Conservation (phyloP, 2,329 filamentous ascomycete genomes). For the Phialocephala sp. region DNA sequence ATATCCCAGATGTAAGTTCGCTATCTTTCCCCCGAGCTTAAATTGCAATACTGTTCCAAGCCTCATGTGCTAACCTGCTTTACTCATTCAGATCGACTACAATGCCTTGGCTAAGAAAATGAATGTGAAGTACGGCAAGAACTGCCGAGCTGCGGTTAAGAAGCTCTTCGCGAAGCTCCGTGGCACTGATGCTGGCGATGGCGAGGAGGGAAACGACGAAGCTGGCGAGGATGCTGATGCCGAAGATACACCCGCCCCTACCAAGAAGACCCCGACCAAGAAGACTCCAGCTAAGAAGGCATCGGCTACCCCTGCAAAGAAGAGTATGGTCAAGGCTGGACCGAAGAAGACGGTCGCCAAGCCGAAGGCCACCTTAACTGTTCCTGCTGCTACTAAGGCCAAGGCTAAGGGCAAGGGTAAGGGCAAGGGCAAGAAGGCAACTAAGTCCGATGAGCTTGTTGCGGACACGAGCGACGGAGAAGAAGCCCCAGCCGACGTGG, state of each 20-base stretch:
- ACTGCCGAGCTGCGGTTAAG: conserved; percentile 40
- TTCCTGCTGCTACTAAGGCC: background rate
- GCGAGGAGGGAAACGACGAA: background rate
- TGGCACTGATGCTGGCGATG: background rate
- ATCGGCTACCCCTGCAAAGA: conserved; percentile 7
- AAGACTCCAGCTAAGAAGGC: background rate
- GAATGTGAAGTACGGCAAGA: conserved; percentile 49
- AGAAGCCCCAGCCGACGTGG: background rate
- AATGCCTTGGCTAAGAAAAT: conserved; percentile 46
- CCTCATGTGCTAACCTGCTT: background rate
- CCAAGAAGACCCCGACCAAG: conserved; percentile 1
- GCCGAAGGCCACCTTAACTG: conserved; percentile 19
- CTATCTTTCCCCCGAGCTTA: too few relatives aligned
- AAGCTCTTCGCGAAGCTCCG: conserved; percentile 35
- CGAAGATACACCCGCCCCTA: background rate
- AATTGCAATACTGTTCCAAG: too few relatives aligned
- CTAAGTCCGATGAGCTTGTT: too few relatives aligned
- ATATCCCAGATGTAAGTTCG: too few relatives aligned
- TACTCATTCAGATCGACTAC: conserved; percentile 46
- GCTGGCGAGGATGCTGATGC: background rate
- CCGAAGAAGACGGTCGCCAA: conserved; percentile 40
- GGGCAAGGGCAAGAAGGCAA: background rate
- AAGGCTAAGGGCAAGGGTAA: background rate
- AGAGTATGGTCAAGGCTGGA: conserved; percentile 28
- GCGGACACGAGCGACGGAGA: background rate